phyloP scores from a whole-genome alignment of 2,329 filamentous ascomycete genomes.

The Apiospora saccharicola region DNA sequence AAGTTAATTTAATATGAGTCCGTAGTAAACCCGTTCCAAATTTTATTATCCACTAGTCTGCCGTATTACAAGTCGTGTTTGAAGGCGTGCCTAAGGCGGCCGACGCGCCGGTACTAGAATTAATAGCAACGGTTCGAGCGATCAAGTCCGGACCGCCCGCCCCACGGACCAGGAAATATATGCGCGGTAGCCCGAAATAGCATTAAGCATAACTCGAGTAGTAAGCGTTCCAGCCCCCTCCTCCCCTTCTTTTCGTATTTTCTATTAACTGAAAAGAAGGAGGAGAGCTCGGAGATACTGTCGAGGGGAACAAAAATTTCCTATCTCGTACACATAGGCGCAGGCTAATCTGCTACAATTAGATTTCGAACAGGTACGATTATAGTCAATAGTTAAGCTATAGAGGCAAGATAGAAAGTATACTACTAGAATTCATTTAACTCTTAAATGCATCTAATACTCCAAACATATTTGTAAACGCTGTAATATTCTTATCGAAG shows the following conservation, averaged over 20 bases:
- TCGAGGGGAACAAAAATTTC: too few relatives aligned
- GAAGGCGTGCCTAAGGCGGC: not conserved
- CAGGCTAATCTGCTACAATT: too few relatives aligned
- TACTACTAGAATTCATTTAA: too few relatives aligned
- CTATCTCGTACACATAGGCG: too few relatives aligned
- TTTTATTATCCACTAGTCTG: not conserved
- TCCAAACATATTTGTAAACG: not conserved
- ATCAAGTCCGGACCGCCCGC: conserved; percentile 8
- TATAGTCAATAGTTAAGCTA: too few relatives aligned
- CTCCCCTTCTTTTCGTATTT: not conserved
- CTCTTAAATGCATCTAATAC: not conserved
- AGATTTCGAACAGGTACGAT: too few relatives aligned
- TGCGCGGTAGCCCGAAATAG: conserved; percentile 11
- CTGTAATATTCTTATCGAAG: not conserved
- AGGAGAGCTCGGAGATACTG: too few relatives aligned
- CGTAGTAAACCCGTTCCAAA: not conserved
- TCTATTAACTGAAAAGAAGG: not conserved
- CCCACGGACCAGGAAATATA: not conserved
- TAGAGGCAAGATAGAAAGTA: too few relatives aligned
- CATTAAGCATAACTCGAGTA: not conserved
- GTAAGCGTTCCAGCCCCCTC: not conserved
- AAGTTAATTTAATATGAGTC: not conserved
- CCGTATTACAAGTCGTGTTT: not conserved
- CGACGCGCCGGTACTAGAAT: conserved; percentile 1
- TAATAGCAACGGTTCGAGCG: not conserved